Evolutionary conservation across 140 eudicot species (phyloP).

Genomic region (Anethum foeniculum): DNA sequence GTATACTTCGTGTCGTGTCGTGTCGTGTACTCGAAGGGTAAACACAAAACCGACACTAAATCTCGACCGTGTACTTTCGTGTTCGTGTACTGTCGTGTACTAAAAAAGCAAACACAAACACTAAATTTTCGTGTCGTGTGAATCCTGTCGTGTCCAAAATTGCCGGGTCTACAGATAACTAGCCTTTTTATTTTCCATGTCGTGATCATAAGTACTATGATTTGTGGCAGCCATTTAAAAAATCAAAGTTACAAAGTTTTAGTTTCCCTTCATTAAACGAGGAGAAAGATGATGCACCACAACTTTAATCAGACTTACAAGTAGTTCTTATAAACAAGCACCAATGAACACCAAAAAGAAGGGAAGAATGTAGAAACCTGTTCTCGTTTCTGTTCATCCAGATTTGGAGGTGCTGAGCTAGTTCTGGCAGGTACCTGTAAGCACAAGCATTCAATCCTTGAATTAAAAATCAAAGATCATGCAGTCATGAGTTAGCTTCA

Average conservation of each 20-base stretch:
- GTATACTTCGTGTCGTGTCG: no score
- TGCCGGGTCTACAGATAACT: no score
- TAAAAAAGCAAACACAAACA: no score
- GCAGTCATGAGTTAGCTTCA: not conserved
- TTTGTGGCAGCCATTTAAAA: not conserved
- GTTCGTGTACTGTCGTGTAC: no score
- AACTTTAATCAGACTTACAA: not conserved
- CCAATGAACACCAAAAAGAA: not conserved
- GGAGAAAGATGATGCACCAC: not conserved
- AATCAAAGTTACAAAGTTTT: not conserved
- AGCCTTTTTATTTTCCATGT: no score
- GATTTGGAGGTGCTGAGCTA: slow-evolving; percentile 88
- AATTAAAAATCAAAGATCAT: not conserved
- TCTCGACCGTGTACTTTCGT: no score
- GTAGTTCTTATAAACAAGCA: not conserved
- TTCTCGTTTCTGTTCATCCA: slow-evolving; percentile 80
- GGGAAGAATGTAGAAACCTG: slow-evolving; percentile 42
- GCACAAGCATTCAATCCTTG: not conserved
- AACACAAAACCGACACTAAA: no score
- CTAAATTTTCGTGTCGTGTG: no score
- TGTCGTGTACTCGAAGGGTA: no score
- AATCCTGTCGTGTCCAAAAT: no score
- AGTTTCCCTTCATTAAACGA: not conserved
- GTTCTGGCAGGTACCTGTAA: slow-evolving; percentile 88
- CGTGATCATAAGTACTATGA: not conserved